A percentile compares a stretch with the other conserved stretches of the same genome.
phyloP scores from a whole-genome alignment of 768 basidiomycete species.

The Suillus americanus region DNA sequence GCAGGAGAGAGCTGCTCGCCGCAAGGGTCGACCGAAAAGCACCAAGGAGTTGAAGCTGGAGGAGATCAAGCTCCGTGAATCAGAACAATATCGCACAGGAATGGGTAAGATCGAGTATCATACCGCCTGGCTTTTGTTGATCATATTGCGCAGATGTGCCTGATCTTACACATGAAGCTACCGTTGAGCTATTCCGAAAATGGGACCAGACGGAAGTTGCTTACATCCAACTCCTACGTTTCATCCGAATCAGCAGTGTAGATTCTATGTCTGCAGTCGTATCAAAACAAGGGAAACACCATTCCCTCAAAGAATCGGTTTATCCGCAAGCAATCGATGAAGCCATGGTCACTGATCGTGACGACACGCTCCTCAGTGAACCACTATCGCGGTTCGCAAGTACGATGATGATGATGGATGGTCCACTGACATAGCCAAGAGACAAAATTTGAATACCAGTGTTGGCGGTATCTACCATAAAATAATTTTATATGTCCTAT shows the following conservation, averaged over 20 bases:
- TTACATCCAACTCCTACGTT: slow-evolving; percentile 69
- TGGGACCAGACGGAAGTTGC: slow-evolving; percentile 81
- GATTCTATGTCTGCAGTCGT: slow-evolving; percentile 47
- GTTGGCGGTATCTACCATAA: slow-evolving; percentile 1
- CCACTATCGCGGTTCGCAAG: slow-evolving; percentile 35
- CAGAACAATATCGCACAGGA: slow-evolving; percentile 76
- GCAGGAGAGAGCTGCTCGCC: slow-evolving; percentile 55
- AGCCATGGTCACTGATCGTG: slow-evolving; percentile 31
- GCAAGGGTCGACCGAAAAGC: slow-evolving; percentile 79
- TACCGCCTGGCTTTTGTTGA: slow-evolving; percentile 5
- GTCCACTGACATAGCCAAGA: slow-evolving; percentile 18
- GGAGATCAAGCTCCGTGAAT: slow-evolving; percentile 65
- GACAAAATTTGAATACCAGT: slow-evolving; percentile 4
- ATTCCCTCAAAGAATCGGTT: slow-evolving; percentile 24
- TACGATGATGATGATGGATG: slow-evolving; percentile 40
- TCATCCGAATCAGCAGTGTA: slow-evolving; percentile 69
- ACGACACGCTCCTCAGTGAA: slow-evolving; percentile 26
- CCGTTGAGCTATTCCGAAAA: slow-evolving; percentile 65
- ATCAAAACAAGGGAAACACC: slow-evolving; percentile 63
- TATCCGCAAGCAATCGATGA: slow-evolving; percentile 14
- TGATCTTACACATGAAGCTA: slow-evolving; percentile 73
- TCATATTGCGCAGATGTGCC: slow-evolving; percentile 56
- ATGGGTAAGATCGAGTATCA: slow-evolving; percentile 52
- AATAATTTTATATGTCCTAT: slow-evolving; percentile 15
- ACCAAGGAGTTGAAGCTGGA: slow-evolving; percentile 65